These are phyloP conservation scores for Verruconis gallopava DNA, from an alignment of 2,329 filamentous ascomycete species.

Conservation along the genomic window DNA sequence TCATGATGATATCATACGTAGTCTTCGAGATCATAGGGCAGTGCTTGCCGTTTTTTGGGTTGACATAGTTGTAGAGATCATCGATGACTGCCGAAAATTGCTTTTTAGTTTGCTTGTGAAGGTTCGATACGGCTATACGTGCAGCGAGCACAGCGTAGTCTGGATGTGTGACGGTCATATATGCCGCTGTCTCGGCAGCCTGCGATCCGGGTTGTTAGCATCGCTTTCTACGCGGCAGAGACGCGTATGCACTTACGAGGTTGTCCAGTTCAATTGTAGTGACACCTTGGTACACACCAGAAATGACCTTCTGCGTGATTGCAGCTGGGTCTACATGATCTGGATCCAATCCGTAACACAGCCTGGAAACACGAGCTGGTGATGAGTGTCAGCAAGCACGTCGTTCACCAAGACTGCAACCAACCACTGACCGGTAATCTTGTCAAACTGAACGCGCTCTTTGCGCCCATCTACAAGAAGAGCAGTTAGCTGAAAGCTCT, in stretches of 20 bases:
- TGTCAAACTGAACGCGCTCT: conserved; percentile 99
- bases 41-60: conserved; percentile 71
- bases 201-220: conserved; percentile 29
- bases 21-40: conserved; percentile 92
- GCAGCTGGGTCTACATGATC: conserved; percentile 95
- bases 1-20: conserved; percentile 88
- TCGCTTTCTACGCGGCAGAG: conserved; percentile 1
- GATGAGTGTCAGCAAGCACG: no score
- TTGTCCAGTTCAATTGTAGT: conserved; percentile 95
- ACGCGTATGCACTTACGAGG: conserved; percentile 51
- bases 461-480: conserved; percentile 78
- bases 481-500: conserved; percentile 14
- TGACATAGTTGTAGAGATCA: conserved; percentile 91
- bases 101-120: conserved; percentile 99
- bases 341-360: conserved; percentile 93
- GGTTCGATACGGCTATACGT: conserved; percentile 96
- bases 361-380: conserved; percentile 80
- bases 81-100: conserved; percentile 93
- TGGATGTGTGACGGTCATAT: conserved; percentile 99
- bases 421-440: conserved; percentile 57
- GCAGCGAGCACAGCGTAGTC: conserved; percentile 98
- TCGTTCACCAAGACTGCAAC: no score
- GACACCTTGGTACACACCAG: conserved; percentile 96
- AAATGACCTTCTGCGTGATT: conserved; percentile 99
- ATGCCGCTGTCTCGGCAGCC: conserved; percentile 97